Base-by-base conservation (phyloP, 345 rosid species). In the Hibiscus tridactylites region DNA sequence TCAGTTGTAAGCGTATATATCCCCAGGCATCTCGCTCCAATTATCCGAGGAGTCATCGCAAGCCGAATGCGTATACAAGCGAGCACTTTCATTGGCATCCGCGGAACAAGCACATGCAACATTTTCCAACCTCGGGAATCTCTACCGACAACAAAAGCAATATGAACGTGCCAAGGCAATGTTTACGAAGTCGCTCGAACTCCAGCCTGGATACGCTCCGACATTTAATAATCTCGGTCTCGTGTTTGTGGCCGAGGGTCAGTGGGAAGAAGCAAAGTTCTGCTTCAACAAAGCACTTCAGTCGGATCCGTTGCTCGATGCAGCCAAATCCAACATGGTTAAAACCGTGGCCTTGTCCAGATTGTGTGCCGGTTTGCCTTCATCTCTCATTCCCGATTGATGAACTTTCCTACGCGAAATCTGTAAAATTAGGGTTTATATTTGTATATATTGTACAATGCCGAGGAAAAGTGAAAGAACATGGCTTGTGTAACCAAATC, bases 211-310 rank as follows among this genome's bases (percentile, higher is more conserved):
- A 17, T 92, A 95, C 73, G 92, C 99, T 69, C 99, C 98, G 58
- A 97, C 99, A 46, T 90, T 84, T 74, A 95, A 90, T 86, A 95
- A 95, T 78, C 84, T 90, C 6, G 99, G 98, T 29, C 99, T 92
- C 0, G 97, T 95, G 49, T 90, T 92, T 77, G 84, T 92, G 16
- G 97, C 97, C 0, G 90, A 90, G 82, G 90, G 90, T 71, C 85
- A 73, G 59, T 90, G 81, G 92, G 97, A 85, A 85, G 98, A 90
- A 87, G 99, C 98, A 47, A 85, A 84, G 73, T 89, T 84, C 79
- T 95, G 94, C 71, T 95, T 92, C 37, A 84, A 84, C 66, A 91
- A 80, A 77, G 87, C 98, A 63, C 88, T 92, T 31, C 69, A 74
- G 71, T 82, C 88, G 19, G 99, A 95, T 72, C 87, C 99, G 4